Percentiles rank a stretch among this genome's conserved stretches.
Conservation (phyloP, 805 yeast genomes). For the Candida parachauliodes region DNA sequence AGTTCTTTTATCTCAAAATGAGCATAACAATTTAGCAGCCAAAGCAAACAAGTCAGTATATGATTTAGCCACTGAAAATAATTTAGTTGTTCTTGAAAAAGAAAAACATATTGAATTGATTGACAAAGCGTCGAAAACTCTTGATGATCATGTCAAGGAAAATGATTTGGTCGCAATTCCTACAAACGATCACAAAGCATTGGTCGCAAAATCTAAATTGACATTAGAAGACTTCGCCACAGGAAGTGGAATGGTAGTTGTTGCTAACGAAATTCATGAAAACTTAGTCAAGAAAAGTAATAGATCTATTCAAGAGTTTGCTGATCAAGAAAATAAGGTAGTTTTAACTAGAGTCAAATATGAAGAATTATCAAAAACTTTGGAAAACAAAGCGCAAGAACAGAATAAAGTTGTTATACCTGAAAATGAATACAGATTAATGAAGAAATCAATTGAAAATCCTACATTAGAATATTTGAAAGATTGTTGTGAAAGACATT, state of each 20-base stretch:
- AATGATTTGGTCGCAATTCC: constrained; percentile 8
- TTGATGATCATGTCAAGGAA: constrained; percentile 15
- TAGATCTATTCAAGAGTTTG: constrained; percentile 20
- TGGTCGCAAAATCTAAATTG: constrained; percentile 1
- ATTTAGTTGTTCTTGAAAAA: constrained; percentile 8
- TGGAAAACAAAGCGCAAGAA: constrained; percentile 16
- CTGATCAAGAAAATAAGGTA: constrained; percentile 19
- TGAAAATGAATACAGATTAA: constrained; percentile 6
- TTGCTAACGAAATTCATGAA: constrained; percentile 4
- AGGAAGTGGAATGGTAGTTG: constrained; percentile 2
- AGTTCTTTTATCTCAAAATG: constrained; percentile 12
- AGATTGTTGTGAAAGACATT: constrained; percentile 11
- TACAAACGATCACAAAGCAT: constrained; percentile 13
- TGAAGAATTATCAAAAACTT: constrained; percentile 4
- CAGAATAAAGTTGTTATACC: constrained; percentile 18
- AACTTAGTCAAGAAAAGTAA: constrained; percentile 2
- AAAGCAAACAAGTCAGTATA: constrained; percentile 20
- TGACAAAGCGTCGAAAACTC: constrained; percentile 17
- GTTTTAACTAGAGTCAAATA: constrained; percentile 12
- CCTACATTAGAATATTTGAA: constrained; percentile 29
- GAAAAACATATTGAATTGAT: constrained; percentile 5
- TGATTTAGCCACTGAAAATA: constrained; percentile 14
- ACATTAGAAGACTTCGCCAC: constrained; percentile 10
- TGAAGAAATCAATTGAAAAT: constrained; percentile 13
- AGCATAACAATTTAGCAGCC: constrained; percentile 13